Evolutionary conservation across 1,139 yeast genomes (phyloP), one percentile per base, ranked within the genome.

Genomic region (Diutina pseudorugosa): DNA sequence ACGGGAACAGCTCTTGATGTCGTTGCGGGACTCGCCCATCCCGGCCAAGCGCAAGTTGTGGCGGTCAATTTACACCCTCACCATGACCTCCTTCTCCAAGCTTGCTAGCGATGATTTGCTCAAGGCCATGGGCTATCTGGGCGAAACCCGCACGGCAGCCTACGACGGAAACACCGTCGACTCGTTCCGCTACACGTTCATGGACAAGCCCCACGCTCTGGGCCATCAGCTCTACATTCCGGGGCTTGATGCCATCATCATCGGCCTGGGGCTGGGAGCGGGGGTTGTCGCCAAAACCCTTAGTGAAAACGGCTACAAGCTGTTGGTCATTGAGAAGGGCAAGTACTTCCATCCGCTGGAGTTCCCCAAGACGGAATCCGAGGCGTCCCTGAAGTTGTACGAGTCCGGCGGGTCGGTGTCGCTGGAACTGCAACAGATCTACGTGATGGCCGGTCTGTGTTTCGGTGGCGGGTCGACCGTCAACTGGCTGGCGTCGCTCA

Each of bases 391-490:
- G 8, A 61, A 61, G 12, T 63, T 77, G 55, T 79, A 70, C 58
- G 83, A 80, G 61, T 58, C 60, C 20, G 60, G 62, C 1, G 83
- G 81, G 4, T 56, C 63, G 1, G 27, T 73, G 2, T 53, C 74
- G 16, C 58, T 71, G 9, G 55, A 61, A 3, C 67, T 67, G 51
- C 77, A 72, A 55, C 73, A 70, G 51, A 53, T 74, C 42, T 61
- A 69, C 27, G 57, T 78, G 3, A 62, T 79, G 52, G 82, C 84
- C 0, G 85, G 84, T 1, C 59, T 81, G 1, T 77, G 80, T 1
- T 75, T 80, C 56, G 85, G 85, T 8, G 85, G 85, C 11, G 85
- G 84, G 3, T 68, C 80, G 6, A 78, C 84, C 4, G 76, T 80
- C 51, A 80, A 80, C 62, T 80, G 85, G 85, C 73, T 79, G n/a